A percentile compares a stretch with the other conserved stretches of the same genome.
Conservation (phyloP, 164 flowering plant genomes). For the Liriodendron chinense region DNA sequence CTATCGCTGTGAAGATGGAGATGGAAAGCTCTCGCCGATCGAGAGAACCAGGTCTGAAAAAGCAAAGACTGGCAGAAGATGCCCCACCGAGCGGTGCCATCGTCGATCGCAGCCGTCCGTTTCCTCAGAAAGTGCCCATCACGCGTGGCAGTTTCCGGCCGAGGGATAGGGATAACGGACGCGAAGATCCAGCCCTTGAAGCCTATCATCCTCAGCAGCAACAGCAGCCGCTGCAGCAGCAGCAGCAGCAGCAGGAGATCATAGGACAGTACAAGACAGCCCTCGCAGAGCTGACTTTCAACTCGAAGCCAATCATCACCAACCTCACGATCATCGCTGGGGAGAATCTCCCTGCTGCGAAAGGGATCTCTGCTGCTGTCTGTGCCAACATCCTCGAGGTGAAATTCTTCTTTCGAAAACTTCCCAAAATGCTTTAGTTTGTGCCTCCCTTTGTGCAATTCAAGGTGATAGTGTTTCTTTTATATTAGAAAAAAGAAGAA, state of each 20-base stretch:
- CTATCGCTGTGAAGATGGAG: slow-evolving; percentile 27
- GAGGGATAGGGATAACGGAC: slow-evolving; percentile 33
- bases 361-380: slow-evolving; percentile 67
- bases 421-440: neutral
- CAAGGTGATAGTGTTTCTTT: neutral
- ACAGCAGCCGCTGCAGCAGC: neutral
- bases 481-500: too few relatives aligned
- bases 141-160: slow-evolving; percentile 26
- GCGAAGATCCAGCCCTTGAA: slow-evolving; percentile 27
- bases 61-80: slow-evolving; percentile 57
- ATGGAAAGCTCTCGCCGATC: slow-evolving; percentile 89
- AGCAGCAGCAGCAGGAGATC: slow-evolving; percentile 64
- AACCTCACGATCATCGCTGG: slow-evolving; percentile 97
- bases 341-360: slow-evolving; percentile 83
- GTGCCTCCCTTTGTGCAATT: neutral
- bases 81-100: slow-evolving; percentile 21
- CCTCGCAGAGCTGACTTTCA: slow-evolving; percentile 82
- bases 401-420: slow-evolving; percentile 22
- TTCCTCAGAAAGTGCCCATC: slow-evolving; percentile 28
- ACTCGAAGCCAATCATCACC: slow-evolving; percentile 94
- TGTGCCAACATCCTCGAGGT: slow-evolving; percentile 90
- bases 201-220: neutral
- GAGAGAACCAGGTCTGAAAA: slow-evolving; percentile 66
- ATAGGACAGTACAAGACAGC: slow-evolving; percentile 84
- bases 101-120: slow-evolving; percentile 24